Conservation (phyloP, 371 early-diverging fungal genomes). For the Circinella umbellata region DNA sequence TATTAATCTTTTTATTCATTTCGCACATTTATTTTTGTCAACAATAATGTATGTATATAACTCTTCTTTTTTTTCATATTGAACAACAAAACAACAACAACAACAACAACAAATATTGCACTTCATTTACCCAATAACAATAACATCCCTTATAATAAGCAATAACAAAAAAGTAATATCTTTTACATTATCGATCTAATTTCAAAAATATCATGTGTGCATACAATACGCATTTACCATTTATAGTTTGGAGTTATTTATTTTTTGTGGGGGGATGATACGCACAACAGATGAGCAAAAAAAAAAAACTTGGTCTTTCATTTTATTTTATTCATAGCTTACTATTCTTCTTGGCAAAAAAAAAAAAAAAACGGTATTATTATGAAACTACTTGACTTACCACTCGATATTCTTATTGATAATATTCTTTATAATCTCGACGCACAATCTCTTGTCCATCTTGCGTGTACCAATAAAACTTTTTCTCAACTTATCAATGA, state of each 20-base stretch:
- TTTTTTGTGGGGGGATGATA: background rate
- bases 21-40: conserved; percentile 1
- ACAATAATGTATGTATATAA: conserved; percentile 8
- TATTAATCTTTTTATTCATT: background rate
- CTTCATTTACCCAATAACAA: no score
- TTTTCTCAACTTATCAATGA: conserved; percentile 37
- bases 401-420: conserved; percentile 27
- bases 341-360: background rate
- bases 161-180: no score
- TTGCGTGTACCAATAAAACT: conserved; percentile 24
- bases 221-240: no score
- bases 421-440: conserved; percentile 35
- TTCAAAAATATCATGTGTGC: no score
- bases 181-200: no score
- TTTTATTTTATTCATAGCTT: background rate
- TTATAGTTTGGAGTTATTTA: no score
- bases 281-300: no score
- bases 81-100: background rate
- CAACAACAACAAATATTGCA: background rate
- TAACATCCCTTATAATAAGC: no score
- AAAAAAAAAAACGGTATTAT: background rate
- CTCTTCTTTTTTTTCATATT: background rate
- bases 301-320: background rate
- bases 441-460: conserved; percentile 21
- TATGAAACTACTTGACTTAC: conserved; percentile 19